Base-by-base conservation (phyloP, 78 protist genomes). In the Carpediemonas membranifera region DNA sequence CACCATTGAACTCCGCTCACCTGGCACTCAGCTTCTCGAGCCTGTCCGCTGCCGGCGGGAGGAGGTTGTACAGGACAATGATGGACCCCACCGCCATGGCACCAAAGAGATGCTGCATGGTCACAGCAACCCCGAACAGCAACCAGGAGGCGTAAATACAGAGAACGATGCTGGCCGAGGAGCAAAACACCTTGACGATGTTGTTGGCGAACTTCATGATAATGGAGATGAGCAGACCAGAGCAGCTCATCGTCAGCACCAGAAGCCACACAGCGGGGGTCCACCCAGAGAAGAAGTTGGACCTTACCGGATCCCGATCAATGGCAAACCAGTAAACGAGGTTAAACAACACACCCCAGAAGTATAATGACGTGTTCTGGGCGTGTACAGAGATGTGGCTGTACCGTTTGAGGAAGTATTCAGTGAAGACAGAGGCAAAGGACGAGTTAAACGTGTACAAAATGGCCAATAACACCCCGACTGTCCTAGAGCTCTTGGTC, bases 131-230 rank as follows among this genome's bases (percentile, higher is more conserved):
- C 36, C n/a, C n/a, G 50, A 69, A 55, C 39, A 69, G 55, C 24
- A 28, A 0, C 11, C 44, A 31, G 16, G 60, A 51, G 59, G 47
- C 44, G 13, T 16, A 41, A 5, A 69, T 43, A 35, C 56, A 39
- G 37, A 50, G 18, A 39, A 56, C 11, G 63, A 71, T 47, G 44
- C 70, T 36, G 31, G 55, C 34, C 11, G 59, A 61, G 28, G 59
- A 39, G 28, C 70, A 68, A 14, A 71, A 50, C 3, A 30, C 57
- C 69, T 71, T 71, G 19, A 16, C 37, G 43, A 71, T 59, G 68
- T 71, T 71, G 70, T 63, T 58, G 14, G 70, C 57, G 33, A 43
- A 47, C 64, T 71, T 61, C 59, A 71, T 60, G 18, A 71, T 34
- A 24, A 51, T 55, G 1, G 77, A 35, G 21, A 71, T 69, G 2